Evolutionary conservation across 108 stramenopile species (phyloP).

Genomic region (Halocafeteria seosinensis): DNA sequence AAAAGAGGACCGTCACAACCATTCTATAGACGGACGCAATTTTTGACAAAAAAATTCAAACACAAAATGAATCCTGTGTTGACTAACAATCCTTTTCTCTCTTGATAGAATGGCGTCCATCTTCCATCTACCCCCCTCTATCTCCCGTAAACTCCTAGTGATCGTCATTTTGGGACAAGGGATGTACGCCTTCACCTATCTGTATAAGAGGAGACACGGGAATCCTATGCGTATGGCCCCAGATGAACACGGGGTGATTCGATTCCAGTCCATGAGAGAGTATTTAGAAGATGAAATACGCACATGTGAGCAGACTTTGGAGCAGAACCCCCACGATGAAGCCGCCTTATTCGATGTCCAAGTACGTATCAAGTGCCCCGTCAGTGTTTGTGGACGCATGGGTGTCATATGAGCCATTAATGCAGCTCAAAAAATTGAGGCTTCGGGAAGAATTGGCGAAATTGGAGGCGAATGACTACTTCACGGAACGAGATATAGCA

Average conservation of each 20-base stretch:
- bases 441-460: neutral
- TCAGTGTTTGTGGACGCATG: neutral
- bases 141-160: too few relatives aligned
- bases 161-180: too few relatives aligned
- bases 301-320: neutral
- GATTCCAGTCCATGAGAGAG: neutral
- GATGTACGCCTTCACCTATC: too few relatives aligned
- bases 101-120: too few relatives aligned
- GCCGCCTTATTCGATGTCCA: neutral
- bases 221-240: neutral
- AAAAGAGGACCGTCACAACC: neutral
- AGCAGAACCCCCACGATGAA: neutral
- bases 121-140: too few relatives aligned
- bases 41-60: too few relatives aligned
- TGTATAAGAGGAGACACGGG: neutral
- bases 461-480: neutral
- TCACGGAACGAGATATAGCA: neutral
- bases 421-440: neutral
- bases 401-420: neutral
- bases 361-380: neutral
- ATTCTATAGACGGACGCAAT: neutral
- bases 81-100: too few relatives aligned
- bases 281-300: neutral
- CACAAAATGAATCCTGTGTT: too few relatives aligned
- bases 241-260: neutral